Conservation (phyloP, 2,329 filamentous ascomycete species). For the Ophiocordyceps sinensis region DNA sequence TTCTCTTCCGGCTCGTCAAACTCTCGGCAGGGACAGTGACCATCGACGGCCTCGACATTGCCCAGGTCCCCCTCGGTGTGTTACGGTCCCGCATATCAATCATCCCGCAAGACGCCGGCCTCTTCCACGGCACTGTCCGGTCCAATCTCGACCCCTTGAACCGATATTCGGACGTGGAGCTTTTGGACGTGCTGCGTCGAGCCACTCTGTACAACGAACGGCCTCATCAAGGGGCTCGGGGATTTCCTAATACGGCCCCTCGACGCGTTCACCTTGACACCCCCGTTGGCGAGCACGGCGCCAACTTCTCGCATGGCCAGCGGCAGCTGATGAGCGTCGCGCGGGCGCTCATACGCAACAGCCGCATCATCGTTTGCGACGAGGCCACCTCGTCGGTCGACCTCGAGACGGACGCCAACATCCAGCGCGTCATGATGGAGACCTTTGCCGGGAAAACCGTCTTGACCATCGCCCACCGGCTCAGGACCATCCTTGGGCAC, state of each 20-base stretch:
- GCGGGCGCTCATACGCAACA: conserved; percentile 72
- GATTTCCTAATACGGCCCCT: too few species aligned
- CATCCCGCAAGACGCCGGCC: conserved; percentile 72
- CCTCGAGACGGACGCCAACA: too few species aligned
- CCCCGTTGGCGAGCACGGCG: conserved; percentile 79
- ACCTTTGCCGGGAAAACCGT: too few species aligned
- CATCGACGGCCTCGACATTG: conserved; percentile 55
- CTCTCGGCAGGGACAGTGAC: conserved; percentile 46
- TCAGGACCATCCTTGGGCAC: too few species aligned
- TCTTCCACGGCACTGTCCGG: conserved; percentile 74
- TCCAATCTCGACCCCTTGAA: conserved; percentile 75
- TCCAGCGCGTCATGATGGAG: too few species aligned
- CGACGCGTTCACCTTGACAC: conserved; percentile 71
- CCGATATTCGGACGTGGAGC: neutral
- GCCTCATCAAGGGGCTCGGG: too few species aligned
- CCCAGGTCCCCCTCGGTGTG: conserved; percentile 59
- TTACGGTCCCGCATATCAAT: conserved; percentile 64
- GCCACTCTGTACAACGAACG: neutral
- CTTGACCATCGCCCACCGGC: too few species aligned
- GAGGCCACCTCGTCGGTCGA: too few species aligned
- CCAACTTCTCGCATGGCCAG: conserved; percentile 92
- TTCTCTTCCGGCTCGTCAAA: conserved; percentile 63
- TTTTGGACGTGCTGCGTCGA: conserved; percentile 1
- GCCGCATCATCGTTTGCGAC: conserved; percentile 93
- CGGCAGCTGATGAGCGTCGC: conserved; percentile 91